Evolutionary conservation across 139 green algal genomes (phyloP).

Genomic region (Chloropicon primus): DNA sequence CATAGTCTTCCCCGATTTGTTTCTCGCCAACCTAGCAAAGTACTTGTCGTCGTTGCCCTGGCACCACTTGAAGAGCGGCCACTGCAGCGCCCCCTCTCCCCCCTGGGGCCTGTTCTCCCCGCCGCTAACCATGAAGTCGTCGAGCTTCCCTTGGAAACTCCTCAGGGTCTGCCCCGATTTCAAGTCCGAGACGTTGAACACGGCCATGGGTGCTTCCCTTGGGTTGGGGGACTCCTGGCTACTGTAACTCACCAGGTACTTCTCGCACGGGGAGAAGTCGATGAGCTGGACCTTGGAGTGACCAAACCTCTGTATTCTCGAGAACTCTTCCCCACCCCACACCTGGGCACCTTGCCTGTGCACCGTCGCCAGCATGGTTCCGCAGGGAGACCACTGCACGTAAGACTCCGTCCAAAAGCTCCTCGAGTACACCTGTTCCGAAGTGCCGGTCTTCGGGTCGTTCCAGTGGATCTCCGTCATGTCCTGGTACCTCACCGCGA

Average conservation of each 20-base stretch:
- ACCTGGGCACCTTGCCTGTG: conserved; percentile 76
- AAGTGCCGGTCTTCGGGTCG: conserved; percentile 30
- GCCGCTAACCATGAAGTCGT: conserved; percentile 54
- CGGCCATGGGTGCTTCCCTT: conserved; percentile 32
- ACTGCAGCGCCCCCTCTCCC: conserved; percentile 39
- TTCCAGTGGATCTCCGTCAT: conserved; percentile 75
- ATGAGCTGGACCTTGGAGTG: conserved; percentile 52
- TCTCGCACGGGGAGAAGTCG: conserved; percentile 77
- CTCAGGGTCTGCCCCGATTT: conserved; percentile 47
- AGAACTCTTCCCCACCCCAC: conserved; percentile 74
- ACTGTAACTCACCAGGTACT: conserved; percentile 70
- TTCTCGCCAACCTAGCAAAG: conserved; percentile 57
- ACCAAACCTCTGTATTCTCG: conserved; percentile 45
- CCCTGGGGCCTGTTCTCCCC: conserved; percentile 3
- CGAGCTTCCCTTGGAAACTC: conserved; percentile 48
- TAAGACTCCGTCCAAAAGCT: conserved; percentile 84
- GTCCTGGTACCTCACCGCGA: conserved; percentile 67
- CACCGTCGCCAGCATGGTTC: conserved; percentile 69
- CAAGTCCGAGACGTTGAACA: conserved; percentile 67
- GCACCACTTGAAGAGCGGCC: conserved; percentile 88
- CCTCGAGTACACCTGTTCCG: conserved; percentile 43
- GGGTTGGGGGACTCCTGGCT: conserved; percentile 46
- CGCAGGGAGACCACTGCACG: conserved; percentile 79
- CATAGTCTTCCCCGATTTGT: conserved; percentile 29
- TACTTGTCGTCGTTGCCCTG: conserved; percentile 60